These are phyloP conservation scores for Santalum album DNA, from an alignment of 164 flowering plant species.

Conservation along the genomic window DNA sequence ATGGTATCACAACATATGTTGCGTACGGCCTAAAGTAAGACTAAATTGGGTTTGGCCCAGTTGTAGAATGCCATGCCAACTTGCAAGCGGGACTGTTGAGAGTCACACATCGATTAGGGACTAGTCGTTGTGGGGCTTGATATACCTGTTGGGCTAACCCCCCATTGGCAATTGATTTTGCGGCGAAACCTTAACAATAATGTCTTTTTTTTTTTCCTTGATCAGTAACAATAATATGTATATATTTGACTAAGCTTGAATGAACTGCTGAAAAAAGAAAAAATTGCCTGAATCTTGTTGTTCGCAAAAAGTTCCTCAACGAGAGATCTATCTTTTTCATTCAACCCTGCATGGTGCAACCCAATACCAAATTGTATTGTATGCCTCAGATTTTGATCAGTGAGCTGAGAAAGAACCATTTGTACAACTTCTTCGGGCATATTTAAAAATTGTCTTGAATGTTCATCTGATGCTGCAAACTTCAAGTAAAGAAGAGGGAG, in stretches of 20 bases:
- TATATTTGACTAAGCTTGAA: not conserved
- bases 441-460: conserved; percentile 69
- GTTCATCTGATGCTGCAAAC: conserved; percentile 96
- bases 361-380: conserved; percentile 97
- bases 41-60: too few species aligned
- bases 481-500: conserved; percentile 20
- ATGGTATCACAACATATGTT: too few species aligned
- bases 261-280: conserved; percentile 1
- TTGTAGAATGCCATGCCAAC: too few species aligned
- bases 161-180: too few species aligned
- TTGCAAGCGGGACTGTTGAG: too few species aligned
- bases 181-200: too few species aligned
- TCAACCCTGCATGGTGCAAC: conserved; percentile 94
- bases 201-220: not conserved
- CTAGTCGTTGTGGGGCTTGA: too few species aligned
- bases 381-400: conserved; percentile 85
- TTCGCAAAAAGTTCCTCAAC: conserved; percentile 95
- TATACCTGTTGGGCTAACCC: too few species aligned
- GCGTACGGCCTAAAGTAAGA: too few species aligned
- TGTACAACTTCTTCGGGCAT: conserved; percentile 76
- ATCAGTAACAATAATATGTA: too few species aligned
- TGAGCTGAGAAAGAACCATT: conserved; percentile 91
- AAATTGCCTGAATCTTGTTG: conserved; percentile 81
- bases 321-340: conserved; percentile 83
- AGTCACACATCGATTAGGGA: too few species aligned